Base-by-base conservation (phyloP, 1,284 basidiomycete species). In the Malassezia restricta region DNA sequence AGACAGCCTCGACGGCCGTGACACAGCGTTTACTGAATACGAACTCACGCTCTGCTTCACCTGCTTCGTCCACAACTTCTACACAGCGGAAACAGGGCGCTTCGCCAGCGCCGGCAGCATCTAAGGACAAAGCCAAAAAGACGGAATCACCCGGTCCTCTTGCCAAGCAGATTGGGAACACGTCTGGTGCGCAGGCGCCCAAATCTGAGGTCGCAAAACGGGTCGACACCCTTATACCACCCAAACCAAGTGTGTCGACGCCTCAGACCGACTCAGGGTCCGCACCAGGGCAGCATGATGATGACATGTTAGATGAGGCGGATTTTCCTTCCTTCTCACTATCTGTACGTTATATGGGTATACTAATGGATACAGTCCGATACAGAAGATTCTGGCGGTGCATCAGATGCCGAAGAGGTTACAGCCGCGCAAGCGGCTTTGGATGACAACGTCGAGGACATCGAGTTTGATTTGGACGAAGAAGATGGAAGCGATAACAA, bases 401-500 rank as follows among this genome's bases (percentile, higher is more conserved):
- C 43, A 11, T 49, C 38, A 7, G 45, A 56, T 28, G 56, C 51
- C n/a, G 52, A 54, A 17, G 58, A 63, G 33, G 57, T 38, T 5
- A 57, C 50, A 5, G 54, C 14, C 14, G 40, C 17, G 3, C 43
- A 37, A 5, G 49, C 32, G 1, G n/a, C 12, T 8, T 7, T 49
- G 35, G 51, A 54, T 15, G 51, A 53, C 9, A 40, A 38, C 2
- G 43, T 35, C 15, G n/a, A 31, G 12, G 20, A 29, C 15, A 29
- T 31, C 29, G 44, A 47, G 3, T 33, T 37, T 47, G 44, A 24
- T 31, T 11, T 47, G 44, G 44, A 47, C 8, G 53, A 55, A 27
- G 40, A 49, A 27, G 54, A 57, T 20, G 33, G 41, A n/a, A 45
- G 17, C 29, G 57, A 17, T 40, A 53, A 8, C 24, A 41, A 15